These are phyloP conservation scores for Sporothrix curviconia DNA, from an alignment of 2,329 filamentous ascomycete genomes.

Conservation along the genomic window DNA sequence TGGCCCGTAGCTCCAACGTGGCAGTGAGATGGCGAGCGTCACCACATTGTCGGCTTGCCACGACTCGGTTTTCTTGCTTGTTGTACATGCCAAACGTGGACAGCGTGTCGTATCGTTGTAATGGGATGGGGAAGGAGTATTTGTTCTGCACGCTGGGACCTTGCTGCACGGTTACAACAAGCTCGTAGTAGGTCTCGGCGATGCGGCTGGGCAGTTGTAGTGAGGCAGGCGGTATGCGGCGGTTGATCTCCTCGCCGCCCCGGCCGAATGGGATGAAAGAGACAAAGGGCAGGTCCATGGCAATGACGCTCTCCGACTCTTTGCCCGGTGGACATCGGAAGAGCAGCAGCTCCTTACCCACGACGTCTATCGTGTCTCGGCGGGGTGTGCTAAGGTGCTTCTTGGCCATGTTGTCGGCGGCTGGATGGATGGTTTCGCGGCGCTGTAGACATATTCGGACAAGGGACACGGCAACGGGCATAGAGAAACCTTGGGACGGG, in stretches of 20 bases:
- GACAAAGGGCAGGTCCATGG: constrained; percentile 96
- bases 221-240: constrained; percentile 86
- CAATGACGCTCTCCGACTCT: constrained; percentile 81
- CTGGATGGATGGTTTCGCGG: constrained; percentile 92
- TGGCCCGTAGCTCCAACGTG: constrained; percentile 93
- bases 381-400: constrained; percentile 84
- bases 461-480: constrained; percentile 83
- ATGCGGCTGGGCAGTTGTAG: constrained; percentile 84
- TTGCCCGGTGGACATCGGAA: constrained; percentile 79
- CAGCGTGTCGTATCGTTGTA: constrained; percentile 89
- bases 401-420: constrained; percentile 88
- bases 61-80: constrained; percentile 79
- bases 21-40: constrained; percentile 83
- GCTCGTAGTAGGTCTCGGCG: constrained; percentile 95
- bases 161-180: constrained; percentile 93
- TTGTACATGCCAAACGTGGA: constrained; percentile 99
- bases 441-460: constrained; percentile 91
- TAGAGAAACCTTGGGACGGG: constrained; percentile 75
- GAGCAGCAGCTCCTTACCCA: constrained; percentile 90
- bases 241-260: constrained; percentile 81
- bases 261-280: constrained; percentile 94
- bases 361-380: constrained; percentile 84
- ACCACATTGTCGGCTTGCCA: constrained; percentile 85
- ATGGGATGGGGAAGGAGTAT: constrained; percentile 82
- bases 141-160: constrained; percentile 81